A percentile compares a stretch with the other conserved stretches of the same genome.
Evolutionary conservation across 2,329 filamentous ascomycete species (phyloP).

Genomic region (Parastagonospora avenae): DNA sequence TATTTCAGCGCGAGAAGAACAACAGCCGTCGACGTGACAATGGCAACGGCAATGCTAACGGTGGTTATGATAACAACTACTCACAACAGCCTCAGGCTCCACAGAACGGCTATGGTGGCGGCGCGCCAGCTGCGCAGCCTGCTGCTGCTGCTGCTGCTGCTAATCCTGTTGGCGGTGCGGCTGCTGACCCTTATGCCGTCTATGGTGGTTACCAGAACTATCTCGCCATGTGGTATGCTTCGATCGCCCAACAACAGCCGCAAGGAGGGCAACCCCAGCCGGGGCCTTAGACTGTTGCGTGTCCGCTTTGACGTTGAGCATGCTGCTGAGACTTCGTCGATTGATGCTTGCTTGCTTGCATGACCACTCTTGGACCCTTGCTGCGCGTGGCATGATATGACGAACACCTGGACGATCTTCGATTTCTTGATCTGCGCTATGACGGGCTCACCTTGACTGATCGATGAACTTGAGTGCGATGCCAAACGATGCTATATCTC

Average conservation of each 20-base stretch:
- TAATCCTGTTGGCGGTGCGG: slow-evolving; percentile 48
- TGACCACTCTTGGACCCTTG: slow-evolving; percentile 36
- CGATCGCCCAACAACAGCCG: slow-evolving; percentile 60
- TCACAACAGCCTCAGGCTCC: slow-evolving; percentile 50
- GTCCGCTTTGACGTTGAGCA: slow-evolving; percentile 42
- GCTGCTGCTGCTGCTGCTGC: slow-evolving; percentile 31
- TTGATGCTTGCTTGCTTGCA: slow-evolving; percentile 47
- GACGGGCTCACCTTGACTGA: slow-evolving; percentile 19
- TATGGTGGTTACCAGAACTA: slow-evolving; percentile 87
- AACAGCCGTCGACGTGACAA: slow-evolving; percentile 49
- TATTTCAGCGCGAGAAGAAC: slow-evolving; percentile 53
- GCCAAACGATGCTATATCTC: slow-evolving; percentile 15
- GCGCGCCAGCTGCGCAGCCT: slow-evolving; percentile 31
- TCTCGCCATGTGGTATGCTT: slow-evolving; percentile 80
- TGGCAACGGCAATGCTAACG: slow-evolving; percentile 8
- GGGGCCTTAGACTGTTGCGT: slow-evolving; percentile 39
- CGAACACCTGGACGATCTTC: slow-evolving; percentile 20
- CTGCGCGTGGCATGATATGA: slow-evolving; percentile 33
- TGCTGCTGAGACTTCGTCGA: slow-evolving; percentile 43
- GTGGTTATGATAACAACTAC: slow-evolving; percentile 50
- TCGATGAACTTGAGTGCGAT: slow-evolving; percentile 28
- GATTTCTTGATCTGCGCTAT: slow-evolving; percentile 27
- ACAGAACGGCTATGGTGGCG: slow-evolving; percentile 41
- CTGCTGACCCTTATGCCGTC: slow-evolving; percentile 66
- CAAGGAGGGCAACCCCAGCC: slow-evolving; percentile 38